Evolutionary conservation across 2,329 filamentous ascomycete genomes (phyloP), one percentile per base, ranked within the genome.

Genomic region (Penicillium sp.): DNA sequence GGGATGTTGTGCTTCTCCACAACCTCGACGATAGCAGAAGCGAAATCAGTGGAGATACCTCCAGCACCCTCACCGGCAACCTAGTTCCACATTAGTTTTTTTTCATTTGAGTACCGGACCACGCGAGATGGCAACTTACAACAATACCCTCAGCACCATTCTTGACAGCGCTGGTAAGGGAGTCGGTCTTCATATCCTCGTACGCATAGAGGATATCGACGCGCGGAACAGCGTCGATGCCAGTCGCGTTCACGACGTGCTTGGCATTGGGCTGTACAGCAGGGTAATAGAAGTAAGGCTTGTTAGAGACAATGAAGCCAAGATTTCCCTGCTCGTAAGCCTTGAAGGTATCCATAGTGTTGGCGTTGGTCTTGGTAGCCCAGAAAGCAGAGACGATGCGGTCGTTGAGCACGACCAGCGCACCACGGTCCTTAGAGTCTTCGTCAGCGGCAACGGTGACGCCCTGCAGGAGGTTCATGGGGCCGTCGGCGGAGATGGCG

Each of bases 271-370:
- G 80, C 42, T 74, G 70, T 2, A 77, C 73, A 0, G 84, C 75
- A 9, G 77, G 75, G 61, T 78, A 87, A 75, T 81, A 87, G 74
- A 86, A 87, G 61, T 81, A 79, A 0, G 84, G 83, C 36, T 79
- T 74, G 53, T 83, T 76, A 61, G 83, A 79, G 62, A 85, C 77
- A 65, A 87, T 81, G 53, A 77, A 75, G 34, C 85, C 85, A 0
- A 87, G 73, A 55, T 79, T 79, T 2, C 84, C 82, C 59, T 77
- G 76, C 69, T 88, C 84, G 13, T 72, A 73, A 1, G 80, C 77
- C 64, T 78, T 80, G 77, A 88, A 88, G 7, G 84, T 84, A 63
- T 87, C 84, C 45, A 86, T 74, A 2, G 80, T 77, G 70, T 87
- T 87, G 46, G 84, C 83, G 61, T 86, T 82, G 31, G 79, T 83